Evolutionary conservation across 1,139 yeast genomes (phyloP), one percentile per base, ranked within the genome.

Genomic region (Taphrina betulina): DNA sequence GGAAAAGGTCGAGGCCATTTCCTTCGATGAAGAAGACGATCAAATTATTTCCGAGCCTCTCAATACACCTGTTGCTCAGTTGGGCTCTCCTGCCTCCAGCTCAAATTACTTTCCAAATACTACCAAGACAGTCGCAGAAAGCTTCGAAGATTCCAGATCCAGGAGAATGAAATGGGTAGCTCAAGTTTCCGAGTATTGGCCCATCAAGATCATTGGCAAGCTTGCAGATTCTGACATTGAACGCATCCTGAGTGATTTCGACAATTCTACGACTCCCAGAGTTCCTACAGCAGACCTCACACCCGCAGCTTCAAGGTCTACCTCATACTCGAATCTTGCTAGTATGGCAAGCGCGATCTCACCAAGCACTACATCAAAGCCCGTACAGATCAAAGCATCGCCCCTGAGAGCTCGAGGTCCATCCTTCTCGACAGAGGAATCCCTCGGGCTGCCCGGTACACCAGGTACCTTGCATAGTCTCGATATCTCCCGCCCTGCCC

Each of bases 181-280:
- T 1, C 97, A 90, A 66, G 79, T 90, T 50, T 94, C 90, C 51
- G 97, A 90, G 67, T 90, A 90, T 67, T 90, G 82, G 66, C 98
- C 98, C 2, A 73, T 90, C 52, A 71, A 74, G 3, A 76, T 80
- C 63, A 74, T 90, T 36, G 83, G 83, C 0, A 70, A 72, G 1
- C 63, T 87, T 3, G 76, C 82, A 1, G 69, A 83, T 8, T 78
- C 78, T 14, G 86, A 83, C 63, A 72, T 86, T 59, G 69, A 52
- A 57, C 22, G 60, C 40, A 41, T 51, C 29, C 54, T 57, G 52
- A 20, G 50, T 22, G 44, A 53, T 41, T 38, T 42, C 28, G 37
- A 57, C 19, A 42, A 42, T n/a, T 17, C 33, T 17, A 40, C 29
- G 16, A 50, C 54, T 10, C 43, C 35, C 22, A 35, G n/a, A 24